Percentiles rank a stretch among this genome's conserved stretches.
Evolutionary conservation across 257 asterid species (phyloP).

Genomic region (Cordia subcordata): DNA sequence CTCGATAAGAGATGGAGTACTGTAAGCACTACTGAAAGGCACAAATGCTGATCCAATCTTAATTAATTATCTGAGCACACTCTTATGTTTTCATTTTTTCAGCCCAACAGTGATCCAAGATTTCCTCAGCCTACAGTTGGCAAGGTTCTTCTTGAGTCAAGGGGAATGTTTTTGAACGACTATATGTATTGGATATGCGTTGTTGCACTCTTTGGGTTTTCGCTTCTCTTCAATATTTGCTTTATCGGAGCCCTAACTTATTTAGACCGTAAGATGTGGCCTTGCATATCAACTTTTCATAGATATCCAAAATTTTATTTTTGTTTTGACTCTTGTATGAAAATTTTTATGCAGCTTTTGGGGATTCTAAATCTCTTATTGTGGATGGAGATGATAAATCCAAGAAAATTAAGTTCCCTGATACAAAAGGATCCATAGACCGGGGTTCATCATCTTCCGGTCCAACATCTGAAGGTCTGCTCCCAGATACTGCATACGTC

Average conservation of each 20-base stretch:
- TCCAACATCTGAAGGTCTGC: conserved; percentile 40
- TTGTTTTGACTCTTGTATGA: conserved; percentile 18
- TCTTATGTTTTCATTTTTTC: conserved; percentile 13
- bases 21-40: conserved; percentile 37
- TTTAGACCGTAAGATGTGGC: conserved; percentile 51
- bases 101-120: conserved; percentile 56
- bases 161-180: conserved; percentile 84
- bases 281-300: conserved; percentile 7
- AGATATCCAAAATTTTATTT: conserved; percentile 7
- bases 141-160: conserved; percentile 70
- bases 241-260: conserved; percentile 67
- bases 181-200: conserved; percentile 82
- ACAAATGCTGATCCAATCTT: conserved; percentile 8
- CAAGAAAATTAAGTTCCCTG: conserved; percentile 26
- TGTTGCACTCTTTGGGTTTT: conserved; percentile 73
- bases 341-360: conserved; percentile 50
- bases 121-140: conserved; percentile 76
- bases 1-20: conserved; percentile 80
- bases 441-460: conserved; percentile 31
- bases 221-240: conserved; percentile 70
- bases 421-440: conserved; percentile 15
- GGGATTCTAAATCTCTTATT: conserved; percentile 54
- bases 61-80: conserved; percentile 10
- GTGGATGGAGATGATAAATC: conserved; percentile 37
- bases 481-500: not conserved